Percentiles rank a stretch among this genome's conserved stretches.
Conservation (phyloP, 2,329 filamentous ascomycete species). For the Penicillium sp. region DNA sequence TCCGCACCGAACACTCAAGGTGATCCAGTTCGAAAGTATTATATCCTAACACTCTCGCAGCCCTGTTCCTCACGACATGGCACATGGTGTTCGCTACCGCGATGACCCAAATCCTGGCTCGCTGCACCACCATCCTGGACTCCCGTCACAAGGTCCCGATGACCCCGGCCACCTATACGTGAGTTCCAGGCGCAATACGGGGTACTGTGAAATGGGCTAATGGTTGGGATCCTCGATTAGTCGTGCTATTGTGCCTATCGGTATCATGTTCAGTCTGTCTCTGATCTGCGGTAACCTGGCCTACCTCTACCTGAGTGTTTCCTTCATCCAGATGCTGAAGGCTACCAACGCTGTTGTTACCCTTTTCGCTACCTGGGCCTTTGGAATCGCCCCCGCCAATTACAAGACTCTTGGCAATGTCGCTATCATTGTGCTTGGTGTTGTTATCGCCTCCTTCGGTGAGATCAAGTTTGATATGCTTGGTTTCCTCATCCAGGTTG, state of each 20-base stretch:
- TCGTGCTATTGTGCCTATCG: conserved; percentile 89
- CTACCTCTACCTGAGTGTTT: conserved; percentile 91
- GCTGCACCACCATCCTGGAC: conserved; percentile 83
- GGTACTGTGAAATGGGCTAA: neutral
- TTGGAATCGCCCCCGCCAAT: conserved; percentile 79
- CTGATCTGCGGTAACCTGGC: conserved; percentile 96
- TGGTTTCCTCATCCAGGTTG: conserved; percentile 66
- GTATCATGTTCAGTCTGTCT: conserved; percentile 91
- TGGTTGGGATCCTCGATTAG: conserved; percentile 9
- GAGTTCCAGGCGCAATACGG: conserved; percentile 4
- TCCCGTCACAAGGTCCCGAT: conserved; percentile 94
- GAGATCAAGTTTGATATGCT: conserved; percentile 79
- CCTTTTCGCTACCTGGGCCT: conserved; percentile 79
- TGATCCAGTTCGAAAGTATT: neutral
- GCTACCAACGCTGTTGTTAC: conserved; percentile 93
- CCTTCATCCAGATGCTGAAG: conserved; percentile 99
- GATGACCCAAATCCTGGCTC: conserved; percentile 88
- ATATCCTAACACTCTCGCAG: conserved; percentile 23
- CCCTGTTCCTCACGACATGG: conserved; percentile 80
- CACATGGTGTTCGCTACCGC: conserved; percentile 87
- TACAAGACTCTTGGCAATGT: conserved; percentile 86
- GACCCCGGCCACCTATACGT: conserved; percentile 83
- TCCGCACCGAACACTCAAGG: neutral
- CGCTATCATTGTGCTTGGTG: conserved; percentile 87
- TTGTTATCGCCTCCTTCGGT: conserved; percentile 87